Percentiles rank a stretch among this genome's conserved stretches.
Evolutionary conservation across 192 early-diverging fungal genomes (phyloP).

Genomic region (Dissophora globulifera): DNA sequence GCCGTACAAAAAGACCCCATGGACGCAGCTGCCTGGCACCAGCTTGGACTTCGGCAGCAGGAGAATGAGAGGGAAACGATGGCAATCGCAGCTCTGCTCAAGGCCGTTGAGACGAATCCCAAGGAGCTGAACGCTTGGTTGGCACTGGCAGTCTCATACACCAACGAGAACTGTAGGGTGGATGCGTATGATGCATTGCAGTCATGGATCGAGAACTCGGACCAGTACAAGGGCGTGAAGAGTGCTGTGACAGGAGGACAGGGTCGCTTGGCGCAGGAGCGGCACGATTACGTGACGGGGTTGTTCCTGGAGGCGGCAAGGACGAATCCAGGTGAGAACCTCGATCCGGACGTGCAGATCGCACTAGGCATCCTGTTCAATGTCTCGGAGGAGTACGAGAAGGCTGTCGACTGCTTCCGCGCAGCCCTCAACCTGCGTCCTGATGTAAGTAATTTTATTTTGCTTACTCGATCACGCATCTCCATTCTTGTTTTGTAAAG

Average conservation of each 20-base stretch:
- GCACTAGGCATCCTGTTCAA: conserved; percentile 97
- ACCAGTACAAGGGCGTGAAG: conserved; percentile 65
- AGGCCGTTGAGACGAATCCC: conserved; percentile 81
- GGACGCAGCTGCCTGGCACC: conserved; percentile 86
- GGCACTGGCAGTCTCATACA: conserved; percentile 91
- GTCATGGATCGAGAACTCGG: conserved; percentile 84
- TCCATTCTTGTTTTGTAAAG: no score
- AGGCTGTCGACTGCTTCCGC: conserved; percentile 98
- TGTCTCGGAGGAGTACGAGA: conserved; percentile 90
- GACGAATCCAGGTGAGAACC: conserved; percentile 62
- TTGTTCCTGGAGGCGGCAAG: conserved; percentile 86
- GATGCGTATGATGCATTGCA: conserved; percentile 93
- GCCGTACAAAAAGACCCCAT: conserved; percentile 80
- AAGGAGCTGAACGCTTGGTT: conserved; percentile 81
- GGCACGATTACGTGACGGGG: conserved; percentile 78
- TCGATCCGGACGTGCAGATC: conserved; percentile 94
- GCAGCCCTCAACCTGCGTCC: conserved; percentile 88
- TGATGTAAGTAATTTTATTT: conserved; percentile 64
- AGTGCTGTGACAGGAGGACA: conserved; percentile 17
- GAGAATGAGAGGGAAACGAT: conserved; percentile 96
- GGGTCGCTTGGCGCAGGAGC: conserved; percentile 59
- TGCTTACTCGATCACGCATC: no score
- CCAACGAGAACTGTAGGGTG: conserved; percentile 87
- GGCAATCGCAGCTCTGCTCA: conserved; percentile 90
- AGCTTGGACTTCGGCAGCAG: conserved; percentile 90